Evolutionary conservation across 441 rosid species (phyloP).

Genomic region (Adansonia madagascariensis): DNA sequence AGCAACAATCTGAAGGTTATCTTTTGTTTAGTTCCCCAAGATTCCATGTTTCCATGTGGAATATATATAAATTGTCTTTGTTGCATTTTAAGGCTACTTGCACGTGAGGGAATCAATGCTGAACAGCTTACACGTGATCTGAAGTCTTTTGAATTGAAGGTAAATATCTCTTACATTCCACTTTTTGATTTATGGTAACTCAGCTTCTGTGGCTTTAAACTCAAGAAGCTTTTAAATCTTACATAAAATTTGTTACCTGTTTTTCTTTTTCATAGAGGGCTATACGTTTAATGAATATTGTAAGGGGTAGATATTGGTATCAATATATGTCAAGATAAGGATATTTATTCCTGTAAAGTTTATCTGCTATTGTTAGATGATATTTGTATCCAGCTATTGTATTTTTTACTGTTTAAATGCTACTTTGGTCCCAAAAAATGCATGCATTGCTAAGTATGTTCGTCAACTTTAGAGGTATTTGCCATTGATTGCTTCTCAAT

Average conservation of each 20-base stretch:
- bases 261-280: not conserved
- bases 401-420: constrained; percentile 11
- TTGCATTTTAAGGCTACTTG: constrained; percentile 70
- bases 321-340: not conserved
- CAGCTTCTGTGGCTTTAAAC: constrained; percentile 21
- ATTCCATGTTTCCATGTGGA: constrained; percentile 3
- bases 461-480: constrained; percentile 20
- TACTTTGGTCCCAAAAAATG: constrained; percentile 2
- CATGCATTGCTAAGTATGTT: constrained; percentile 14
- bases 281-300: not conserved
- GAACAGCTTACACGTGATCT: constrained; percentile 96
- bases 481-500: not conserved
- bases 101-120: constrained; percentile 94
- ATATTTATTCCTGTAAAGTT: not conserved
- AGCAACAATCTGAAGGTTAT: not conserved
- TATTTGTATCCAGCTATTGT: not conserved
- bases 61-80: not conserved
- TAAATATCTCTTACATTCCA: constrained; percentile 28
- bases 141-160: constrained; percentile 94
- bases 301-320: not conserved
- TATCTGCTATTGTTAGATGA: not conserved
- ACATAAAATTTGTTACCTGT: not conserved
- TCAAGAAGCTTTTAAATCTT: constrained; percentile 15
- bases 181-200: not conserved
- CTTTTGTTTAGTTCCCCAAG: constrained; percentile 12